phyloP scores from a whole-genome alignment of 2,329 filamentous ascomycete species.

The Trichophyton mentagrophytes region DNA sequence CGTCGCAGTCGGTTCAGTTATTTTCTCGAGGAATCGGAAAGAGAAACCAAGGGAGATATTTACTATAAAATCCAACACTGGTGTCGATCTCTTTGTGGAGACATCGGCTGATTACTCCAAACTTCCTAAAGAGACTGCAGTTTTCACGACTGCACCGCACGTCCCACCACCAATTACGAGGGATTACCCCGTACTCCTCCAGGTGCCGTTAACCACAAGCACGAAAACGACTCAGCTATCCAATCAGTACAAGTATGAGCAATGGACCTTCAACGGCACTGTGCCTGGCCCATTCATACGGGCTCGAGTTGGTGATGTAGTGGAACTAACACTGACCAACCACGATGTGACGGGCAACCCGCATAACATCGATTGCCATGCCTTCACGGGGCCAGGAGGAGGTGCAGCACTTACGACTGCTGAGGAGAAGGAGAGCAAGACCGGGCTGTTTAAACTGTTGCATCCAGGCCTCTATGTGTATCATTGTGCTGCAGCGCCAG shows the following conservation, averaged over 20 bases:
- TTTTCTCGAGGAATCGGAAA: not conserved
- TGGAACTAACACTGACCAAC: constrained; percentile 25
- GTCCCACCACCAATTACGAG: constrained; percentile 23
- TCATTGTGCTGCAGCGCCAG: constrained; percentile 26
- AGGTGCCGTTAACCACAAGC: constrained; percentile 20
- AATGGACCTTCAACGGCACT: constrained; percentile 26
- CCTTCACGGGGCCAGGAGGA: constrained; percentile 24
- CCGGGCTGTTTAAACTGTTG: constrained; percentile 21
- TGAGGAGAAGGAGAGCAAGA: constrained; percentile 23
- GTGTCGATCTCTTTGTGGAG: constrained; percentile 3
- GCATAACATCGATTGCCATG: constrained; percentile 28
- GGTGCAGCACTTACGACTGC: constrained; percentile 24
- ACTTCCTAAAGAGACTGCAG: constrained; percentile 20
- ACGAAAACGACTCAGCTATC: constrained; percentile 22
- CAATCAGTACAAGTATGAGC: constrained; percentile 25
- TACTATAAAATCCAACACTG: not conserved
- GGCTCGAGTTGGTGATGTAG: constrained; percentile 23
- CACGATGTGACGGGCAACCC: constrained; percentile 23
- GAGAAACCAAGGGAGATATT: constrained; percentile 5
- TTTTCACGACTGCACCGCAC: constrained; percentile 20
- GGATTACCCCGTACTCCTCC: constrained; percentile 21
- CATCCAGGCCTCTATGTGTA: constrained; percentile 24
- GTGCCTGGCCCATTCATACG: constrained; percentile 27
- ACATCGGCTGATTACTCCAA: constrained; percentile 10
- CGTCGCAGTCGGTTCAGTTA: not conserved